Percentiles rank a stretch among this genome's conserved stretches.
These are phyloP conservation scores for Dysphania ambrosioides DNA, from an alignment of 148 eudicot genomes.

Conservation along the genomic window DNA sequence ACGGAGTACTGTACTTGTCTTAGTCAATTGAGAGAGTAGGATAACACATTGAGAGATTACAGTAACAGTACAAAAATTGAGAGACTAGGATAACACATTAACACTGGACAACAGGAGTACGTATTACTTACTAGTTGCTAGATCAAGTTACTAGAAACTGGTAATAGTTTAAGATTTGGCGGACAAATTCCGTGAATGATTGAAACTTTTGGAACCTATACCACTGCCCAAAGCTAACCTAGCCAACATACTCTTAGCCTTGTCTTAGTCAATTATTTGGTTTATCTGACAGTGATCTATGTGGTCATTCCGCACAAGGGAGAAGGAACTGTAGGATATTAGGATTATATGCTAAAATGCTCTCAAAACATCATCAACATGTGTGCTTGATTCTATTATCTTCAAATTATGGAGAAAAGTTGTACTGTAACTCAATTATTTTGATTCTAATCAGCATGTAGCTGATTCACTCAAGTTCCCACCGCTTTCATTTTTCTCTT, in stretches of 20 bases:
- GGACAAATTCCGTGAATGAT: constrained; percentile 30
- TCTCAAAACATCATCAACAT: not conserved
- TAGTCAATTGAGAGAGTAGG: too few species aligned
- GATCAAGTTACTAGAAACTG: too few species aligned
- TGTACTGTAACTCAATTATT: constrained; percentile 22
- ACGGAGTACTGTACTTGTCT: too few species aligned
- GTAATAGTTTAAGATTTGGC: constrained; percentile 6
- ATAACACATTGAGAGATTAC: too few species aligned
- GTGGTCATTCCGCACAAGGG: not conserved
- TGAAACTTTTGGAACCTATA: constrained; percentile 21
- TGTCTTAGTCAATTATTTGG: constrained; percentile 4
- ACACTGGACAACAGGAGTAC: too few species aligned
- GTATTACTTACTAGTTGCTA: not conserved
- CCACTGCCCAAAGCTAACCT: not conserved
- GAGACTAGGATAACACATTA: not conserved
- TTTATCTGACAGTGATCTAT: constrained; percentile 19
- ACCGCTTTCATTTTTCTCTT: not conserved
- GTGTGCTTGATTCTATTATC: constrained; percentile 17
- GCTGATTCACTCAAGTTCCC: constrained; percentile 22
- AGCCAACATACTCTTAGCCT: not conserved
- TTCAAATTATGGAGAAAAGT: constrained; percentile 13
- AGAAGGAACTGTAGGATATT: not conserved
- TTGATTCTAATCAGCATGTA: constrained; percentile 33
- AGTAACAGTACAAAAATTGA: too few species aligned
- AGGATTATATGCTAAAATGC: too few species aligned